Evolutionary conservation across 2,329 filamentous ascomycete species (phyloP).

Genomic region (Lachnellula hyalina): DNA sequence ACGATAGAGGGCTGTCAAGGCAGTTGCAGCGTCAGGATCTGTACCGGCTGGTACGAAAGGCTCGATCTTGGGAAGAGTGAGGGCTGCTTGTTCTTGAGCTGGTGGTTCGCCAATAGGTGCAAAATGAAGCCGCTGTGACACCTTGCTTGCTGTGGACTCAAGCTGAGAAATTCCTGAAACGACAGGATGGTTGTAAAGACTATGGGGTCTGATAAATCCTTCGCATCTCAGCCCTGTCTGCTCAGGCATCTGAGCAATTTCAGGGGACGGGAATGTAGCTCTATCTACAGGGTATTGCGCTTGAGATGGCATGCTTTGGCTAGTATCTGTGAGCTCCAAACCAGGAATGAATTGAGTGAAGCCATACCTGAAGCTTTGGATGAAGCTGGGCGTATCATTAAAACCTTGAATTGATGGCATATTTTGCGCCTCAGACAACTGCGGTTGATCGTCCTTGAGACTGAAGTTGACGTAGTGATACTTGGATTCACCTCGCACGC

Average conservation of each 20-base stretch:
- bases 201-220: slow-evolving; percentile 38
- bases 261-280: slow-evolving; percentile 37
- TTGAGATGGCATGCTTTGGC: slow-evolving; percentile 26
- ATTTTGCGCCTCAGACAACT: slow-evolving; percentile 36
- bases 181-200: slow-evolving; percentile 56
- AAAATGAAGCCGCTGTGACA: slow-evolving; percentile 55
- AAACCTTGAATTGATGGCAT: slow-evolving; percentile 44
- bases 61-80: slow-evolving; percentile 81
- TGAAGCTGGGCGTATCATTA: slow-evolving; percentile 42
- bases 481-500: slow-evolving; percentile 93
- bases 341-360: neutral
- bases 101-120: slow-evolving; percentile 50
- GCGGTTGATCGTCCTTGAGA: slow-evolving; percentile 47
- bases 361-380: slow-evolving; percentile 47
- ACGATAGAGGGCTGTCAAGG: slow-evolving; percentile 80
- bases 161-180: slow-evolving; percentile 53
- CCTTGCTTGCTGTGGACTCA: slow-evolving; percentile 52
- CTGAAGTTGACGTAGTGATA: slow-evolving; percentile 84
- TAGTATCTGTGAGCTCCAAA: slow-evolving; percentile 15
- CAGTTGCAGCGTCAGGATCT: slow-evolving; percentile 80
- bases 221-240: slow-evolving; percentile 23
- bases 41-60: slow-evolving; percentile 75
- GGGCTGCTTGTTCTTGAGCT: slow-evolving; percentile 60
- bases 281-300: slow-evolving; percentile 30
- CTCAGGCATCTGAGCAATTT: slow-evolving; percentile 32